Base-by-base conservation (phyloP, 768 basidiomycete genomes). In the Suillus bovinus region DNA sequence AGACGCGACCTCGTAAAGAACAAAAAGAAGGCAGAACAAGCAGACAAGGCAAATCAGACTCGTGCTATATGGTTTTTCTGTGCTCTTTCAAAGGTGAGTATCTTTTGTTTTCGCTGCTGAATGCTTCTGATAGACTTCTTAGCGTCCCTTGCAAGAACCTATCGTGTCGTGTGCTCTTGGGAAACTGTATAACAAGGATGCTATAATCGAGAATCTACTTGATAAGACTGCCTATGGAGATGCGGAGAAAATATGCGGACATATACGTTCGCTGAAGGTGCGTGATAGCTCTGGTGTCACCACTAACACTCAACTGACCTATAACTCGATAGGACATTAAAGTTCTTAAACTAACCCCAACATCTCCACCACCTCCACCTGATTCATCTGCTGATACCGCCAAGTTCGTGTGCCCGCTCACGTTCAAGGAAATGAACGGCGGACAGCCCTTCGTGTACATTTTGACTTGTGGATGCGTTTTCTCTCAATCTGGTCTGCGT, bases 181-280 rank as follows among this genome's bases (percentile, higher is more conserved):
- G 13, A 96, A 96, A 74, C 79, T 99, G 0, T 99, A 98, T 73
- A 99, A 98, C 77, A 97, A 96, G 71, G 96, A 96, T 68, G 86
- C 96, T 1, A 80, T 99, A 31, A 84, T 99, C 44, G 93, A 97
- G 73, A 96, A 88, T 75, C 81, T 98, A 36, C 77, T 99, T 17
- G 91, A 96, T 73, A 87, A 86, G 67, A 78, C 84, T 4, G 82
- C 87, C 3, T 96, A 94, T 72, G 94, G 96, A 7, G 97, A 99
- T 66, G 96, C 94, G 0, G 89, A 90, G 66, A 84, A 86, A 64
- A 96, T 97, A 69, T 98, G 96, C 71, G 91, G 95, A 3, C 93
- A 99, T 76, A 88, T 99, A 46, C 83, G 91, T 62, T 90, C 90
- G 20, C 72, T 97, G 47, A 98, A 96, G 86, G 95, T 95, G 68